Evolutionary conservation across 2,329 filamentous ascomycete genomes (phyloP), one percentile per base, ranked within the genome.

Genomic region (Beauveria sp.): DNA sequence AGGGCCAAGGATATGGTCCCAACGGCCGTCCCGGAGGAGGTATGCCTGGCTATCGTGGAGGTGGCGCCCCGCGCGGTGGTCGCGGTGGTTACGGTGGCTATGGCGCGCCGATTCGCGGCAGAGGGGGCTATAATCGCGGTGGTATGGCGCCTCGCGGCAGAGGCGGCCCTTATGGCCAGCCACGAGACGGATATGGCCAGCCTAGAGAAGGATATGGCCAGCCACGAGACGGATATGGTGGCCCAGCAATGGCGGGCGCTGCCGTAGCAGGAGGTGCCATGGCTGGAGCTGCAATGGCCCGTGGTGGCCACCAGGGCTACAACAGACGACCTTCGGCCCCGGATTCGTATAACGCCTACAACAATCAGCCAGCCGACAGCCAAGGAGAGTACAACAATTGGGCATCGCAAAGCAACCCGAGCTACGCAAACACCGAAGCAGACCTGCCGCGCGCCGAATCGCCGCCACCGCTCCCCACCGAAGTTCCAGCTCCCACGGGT

Each of bases 371-470:
- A 22, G 74, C 77, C 6, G 74, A 73, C 66, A 57, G 59, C 70
- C 67, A 64, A 72, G 68, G 66, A 67, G 44, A 70, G 63, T 53
- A 66, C 64, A 57, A n/a, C 64, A 59, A 34, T 14, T 62, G 55
- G 55, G 48, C 43, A n/a, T 54, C 54, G 10, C 47, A 51, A 30
- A 55, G 43, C 54, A 77, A 76, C 62, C 68, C 71, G 4, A 71
- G 76, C 8, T 69, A 72, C 61, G 70, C 73, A 16, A 77, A 68
- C 62, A 65, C 75, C 47, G 75, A 74, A 59, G 72, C 76, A 2
- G 73, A 77, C n/a, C 71, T 87, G 24, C 82, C 85, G 2, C 79
- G 84, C 64, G 86, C 84, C 10, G 85, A 86, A 66, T 86, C 84
- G 2, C 84, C 85, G 9, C 85, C 87, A 18, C 86, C 86, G 6